Evolutionary conservation across 2,329 filamentous ascomycete genomes (phyloP).

Genomic region (Mycosphaerella sp.): DNA sequence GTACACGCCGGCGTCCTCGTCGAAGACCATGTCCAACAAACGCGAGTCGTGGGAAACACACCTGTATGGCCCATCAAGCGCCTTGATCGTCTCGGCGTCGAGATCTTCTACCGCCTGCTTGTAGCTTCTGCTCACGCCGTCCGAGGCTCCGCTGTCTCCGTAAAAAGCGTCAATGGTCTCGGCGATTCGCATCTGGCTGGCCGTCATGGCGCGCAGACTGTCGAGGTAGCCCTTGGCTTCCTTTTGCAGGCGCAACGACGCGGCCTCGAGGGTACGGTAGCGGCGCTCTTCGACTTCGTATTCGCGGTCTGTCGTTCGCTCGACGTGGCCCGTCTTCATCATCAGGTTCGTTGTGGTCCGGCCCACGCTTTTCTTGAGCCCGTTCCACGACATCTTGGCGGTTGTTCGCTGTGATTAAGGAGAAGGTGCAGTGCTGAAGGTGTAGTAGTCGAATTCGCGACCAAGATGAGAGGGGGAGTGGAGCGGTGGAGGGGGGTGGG

Average conservation of each 20-base stretch:
- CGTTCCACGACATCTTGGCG: conserved; percentile 57
- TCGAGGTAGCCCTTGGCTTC: conserved; percentile 98
- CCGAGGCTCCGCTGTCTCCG: conserved; percentile 87
- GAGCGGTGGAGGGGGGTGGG: neutral
- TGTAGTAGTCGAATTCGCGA: neutral
- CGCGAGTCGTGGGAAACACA: conserved; percentile 35
- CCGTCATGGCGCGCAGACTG: conserved; percentile 95
- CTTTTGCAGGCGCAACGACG: conserved; percentile 85
- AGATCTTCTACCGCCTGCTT: conserved; percentile 98
- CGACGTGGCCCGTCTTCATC: conserved; percentile 99
- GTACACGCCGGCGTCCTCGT: conserved; percentile 19
- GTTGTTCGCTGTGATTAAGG: neutral
- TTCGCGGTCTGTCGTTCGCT: conserved; percentile 96
- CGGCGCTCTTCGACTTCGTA: conserved; percentile 92
- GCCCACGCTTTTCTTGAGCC: conserved; percentile 58
- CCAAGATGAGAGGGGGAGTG: neutral
- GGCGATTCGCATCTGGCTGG: conserved; percentile 97
- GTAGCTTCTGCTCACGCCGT: conserved; percentile 93
- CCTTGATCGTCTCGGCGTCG: conserved; percentile 97
- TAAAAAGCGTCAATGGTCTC: conserved; percentile 99
- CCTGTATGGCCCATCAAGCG: conserved; percentile 91
- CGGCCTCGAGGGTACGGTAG: conserved; percentile 95
- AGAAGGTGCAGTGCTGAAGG: neutral
- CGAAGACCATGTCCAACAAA: conserved; percentile 13
- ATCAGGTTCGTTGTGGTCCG: conserved; percentile 99